Evolutionary conservation across 331 rosid species (phyloP), one percentile per base, ranked within the genome.

Genomic region (Cydonia oblonga): DNA sequence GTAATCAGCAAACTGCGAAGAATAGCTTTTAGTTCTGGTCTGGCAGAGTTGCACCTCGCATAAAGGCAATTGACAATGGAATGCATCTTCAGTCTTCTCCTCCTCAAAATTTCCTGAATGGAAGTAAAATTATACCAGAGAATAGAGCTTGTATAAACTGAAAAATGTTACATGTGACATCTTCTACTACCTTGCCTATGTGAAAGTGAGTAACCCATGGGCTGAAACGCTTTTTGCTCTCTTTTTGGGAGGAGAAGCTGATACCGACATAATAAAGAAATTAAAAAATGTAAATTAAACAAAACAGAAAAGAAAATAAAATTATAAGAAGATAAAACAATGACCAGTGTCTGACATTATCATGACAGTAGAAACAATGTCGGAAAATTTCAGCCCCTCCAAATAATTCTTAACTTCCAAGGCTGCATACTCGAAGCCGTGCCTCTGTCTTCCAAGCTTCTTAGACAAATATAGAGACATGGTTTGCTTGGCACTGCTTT

Each of bases 151-250:
- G 53, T 64, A 49, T 32, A 53, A 70, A 26, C 16, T 2, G 4
- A 71, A 58, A 35, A 61, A 40, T 46, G 20, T 58, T 61, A 25
- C 10, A 30, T 5, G 53, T 28, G 61, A 64, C 52, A 70, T 16
- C 70, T 72, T 70, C 22, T 61, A 57, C 57, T 70, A 86, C 90
- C 87, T 83, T 82, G 88, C 71, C 70, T 59, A 95, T 52, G 77
- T 90, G 93, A 82, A 95, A 95, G 80, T 95, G 97, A 79, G 92
- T 87, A 72, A 90, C 88, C 96, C 99, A 95, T 65, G 97, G 96
- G 75, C 96, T 85, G 75, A 78, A 69, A 70, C 76, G 77, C 51
- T 23, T 82, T 49, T 69, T 79, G 76, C 65, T 68, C 60, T 80
- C 49, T 32, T 74, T 78, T 77, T 78, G 84, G 23, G 89, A 85